phyloP scores from a whole-genome alignment of 352 stramenopile species.

The Phytophthora fragariaefolia region DNA sequence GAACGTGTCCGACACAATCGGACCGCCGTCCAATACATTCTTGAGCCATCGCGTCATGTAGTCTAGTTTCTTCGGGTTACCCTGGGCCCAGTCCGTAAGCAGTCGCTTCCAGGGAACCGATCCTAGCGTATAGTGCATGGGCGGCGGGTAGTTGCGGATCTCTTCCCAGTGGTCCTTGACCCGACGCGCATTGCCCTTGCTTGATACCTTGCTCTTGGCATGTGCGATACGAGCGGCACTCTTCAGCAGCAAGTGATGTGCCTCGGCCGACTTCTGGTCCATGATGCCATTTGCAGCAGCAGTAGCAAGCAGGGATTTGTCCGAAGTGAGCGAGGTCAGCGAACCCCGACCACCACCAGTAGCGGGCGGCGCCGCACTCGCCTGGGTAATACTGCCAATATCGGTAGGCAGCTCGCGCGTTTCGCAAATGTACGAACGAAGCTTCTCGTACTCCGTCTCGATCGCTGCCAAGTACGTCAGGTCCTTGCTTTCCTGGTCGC shows the following conservation, averaged over 20 bases:
- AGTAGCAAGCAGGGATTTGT: constrained; percentile 49
- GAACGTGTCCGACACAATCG: constrained; percentile 88
- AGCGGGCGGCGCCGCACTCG: constrained; percentile 4
- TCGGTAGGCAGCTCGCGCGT: constrained; percentile 77
- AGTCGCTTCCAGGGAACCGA: constrained; percentile 89
- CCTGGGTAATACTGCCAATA: constrained; percentile 57
- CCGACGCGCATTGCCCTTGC: constrained; percentile 77
- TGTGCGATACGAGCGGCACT: constrained; percentile 67
- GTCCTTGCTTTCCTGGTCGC: constrained; percentile 87
- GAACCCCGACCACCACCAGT: constrained; percentile 29
- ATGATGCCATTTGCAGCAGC: constrained; percentile 42
- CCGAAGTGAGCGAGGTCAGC: constrained; percentile 44
- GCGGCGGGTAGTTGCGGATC: constrained; percentile 83
- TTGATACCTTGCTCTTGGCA: constrained; percentile 73
- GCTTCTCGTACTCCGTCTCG: constrained; percentile 85
- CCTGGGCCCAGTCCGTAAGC: constrained; percentile 87
- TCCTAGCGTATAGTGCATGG: constrained; percentile 86
- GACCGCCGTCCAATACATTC: constrained; percentile 86
- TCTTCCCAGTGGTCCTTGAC: constrained; percentile 92
- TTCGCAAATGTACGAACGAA: constrained; percentile 83
- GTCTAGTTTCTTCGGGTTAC: constrained; percentile 91
- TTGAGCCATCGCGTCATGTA: constrained; percentile 92
- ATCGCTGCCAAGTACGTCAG: constrained; percentile 82
- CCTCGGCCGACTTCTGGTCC: constrained; percentile 66
- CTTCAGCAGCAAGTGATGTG: constrained; percentile 77